Evolutionary conservation across 2,329 filamentous ascomycete species (phyloP), one percentile per base, ranked within the genome.

Genomic region (Pseudogymnoascus sp.): DNA sequence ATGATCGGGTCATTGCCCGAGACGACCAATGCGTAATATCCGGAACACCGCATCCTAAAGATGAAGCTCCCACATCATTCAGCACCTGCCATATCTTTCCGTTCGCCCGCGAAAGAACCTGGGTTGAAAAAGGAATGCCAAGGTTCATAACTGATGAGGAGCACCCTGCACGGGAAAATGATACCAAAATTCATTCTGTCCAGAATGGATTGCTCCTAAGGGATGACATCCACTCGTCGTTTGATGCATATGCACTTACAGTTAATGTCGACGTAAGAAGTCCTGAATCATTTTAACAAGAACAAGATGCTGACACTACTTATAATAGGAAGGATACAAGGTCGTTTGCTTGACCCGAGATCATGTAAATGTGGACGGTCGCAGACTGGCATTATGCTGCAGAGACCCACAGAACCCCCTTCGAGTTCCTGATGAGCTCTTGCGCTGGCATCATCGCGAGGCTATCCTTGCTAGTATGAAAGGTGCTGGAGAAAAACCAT

Each of bases 391-490:
- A 9, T 8, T 12, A 5, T 11, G 38, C 16, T 42, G 38, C 6
- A 2, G 38, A 12, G 18, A 43, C 9, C 16, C 40, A 5, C 16
- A 61, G 23, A 16, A 37, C 11, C 37, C 56, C 5, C 9, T 46
- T 16, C 9, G 62, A 37, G 53, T 42, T 18, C 7, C 18, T 14
- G 49, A 60, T 14, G 9, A 60, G 62, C 62, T 63, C 23, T 34
- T 63, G 16, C 56, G 25, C 3, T 63, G 62, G 56, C 62, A 61
- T 23, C 38, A 60, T 37, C 53, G 37, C 28, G 56, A 60, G 56
- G 62, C 56, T 36, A 18, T 61, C 1, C 28, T 63, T 3, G 37
- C 36, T 9, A 37, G 38, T 37, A 61, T 60, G 38, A 63, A 46
- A 34, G 62, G 62, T 25, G 62, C 9, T 3, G 16, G 40, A 8